Evolutionary conservation across 805 yeast genomes (phyloP), one percentile per base, ranked within the genome.

Genomic region (Saccharomycopsis guyanensis): DNA sequence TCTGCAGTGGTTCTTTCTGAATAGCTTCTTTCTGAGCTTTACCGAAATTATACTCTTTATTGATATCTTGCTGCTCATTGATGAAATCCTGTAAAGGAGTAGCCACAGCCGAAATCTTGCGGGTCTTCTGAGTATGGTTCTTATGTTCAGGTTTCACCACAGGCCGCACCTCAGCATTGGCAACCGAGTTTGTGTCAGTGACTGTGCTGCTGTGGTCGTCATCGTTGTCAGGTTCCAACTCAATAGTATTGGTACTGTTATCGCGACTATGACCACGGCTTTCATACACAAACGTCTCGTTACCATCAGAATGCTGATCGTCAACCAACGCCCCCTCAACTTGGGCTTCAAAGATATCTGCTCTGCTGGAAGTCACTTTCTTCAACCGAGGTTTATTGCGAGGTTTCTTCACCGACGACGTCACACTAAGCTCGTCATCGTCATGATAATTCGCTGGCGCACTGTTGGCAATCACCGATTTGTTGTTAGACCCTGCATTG

Each of bases 231-330:
- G 16, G 25, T 27, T 42, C 22, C 18, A 38, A 31, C 24, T 49
- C 52, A 38, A 49, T 46, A 8, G 52, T 49, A 25, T 49, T 49
- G 4, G 53, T 20, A 20, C 51, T 41, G 38, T 32, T 42, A 29
- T 43, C 53, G 36, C 46, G 36, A 8, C 44, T 40, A 25, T 48
- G 52, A 10, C 50, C 53, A 4, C 62, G 55, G 23, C 69, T 76
- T 57, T 89, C 97, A 61, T 91, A 91, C n/a, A 91, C 96, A 70
- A 93, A 91, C 1, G 95, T 87, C 61, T 93, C 98, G 55, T 89
- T 96, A 22, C 88, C 79, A 60, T 89, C 97, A 29, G 89, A 81
- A 35, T 84, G 78, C 51, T 84, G 86, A 38, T 78, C 89, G 56
- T 87, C 96, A 53, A 84, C 95, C 3, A 91, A 94, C 1, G 97